Percentiles rank a stretch among this genome's conserved stretches.
phyloP scores from a whole-genome alignment of 2,329 filamentous ascomycete genomes.

The Beauveria caledonica region DNA sequence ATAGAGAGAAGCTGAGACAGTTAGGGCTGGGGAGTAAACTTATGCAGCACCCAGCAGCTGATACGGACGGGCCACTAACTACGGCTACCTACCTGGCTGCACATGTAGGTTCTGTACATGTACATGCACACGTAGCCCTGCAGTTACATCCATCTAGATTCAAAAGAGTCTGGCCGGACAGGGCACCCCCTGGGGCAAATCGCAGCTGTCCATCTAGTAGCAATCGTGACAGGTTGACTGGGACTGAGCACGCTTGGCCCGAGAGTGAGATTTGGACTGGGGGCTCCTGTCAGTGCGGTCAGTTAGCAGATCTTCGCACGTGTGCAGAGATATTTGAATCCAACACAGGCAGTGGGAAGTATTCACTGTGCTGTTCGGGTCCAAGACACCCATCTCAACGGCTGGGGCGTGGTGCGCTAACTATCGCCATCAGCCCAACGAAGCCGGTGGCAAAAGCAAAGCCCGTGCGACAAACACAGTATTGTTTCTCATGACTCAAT shows the following conservation, averaged over 20 bases:
- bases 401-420: no score
- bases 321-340: not conserved
- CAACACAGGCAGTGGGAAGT: not conserved
- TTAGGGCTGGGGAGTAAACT: constrained; percentile 5
- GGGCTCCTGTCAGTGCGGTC: not conserved
- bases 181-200: constrained; percentile 6
- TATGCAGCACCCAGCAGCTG: not conserved
- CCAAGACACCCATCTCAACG: no score
- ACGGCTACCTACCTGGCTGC: not conserved
- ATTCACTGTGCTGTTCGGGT: not conserved
- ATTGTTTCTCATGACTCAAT: no score
- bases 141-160: constrained; percentile 3
- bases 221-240: not conserved
- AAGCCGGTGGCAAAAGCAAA: no score
- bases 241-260: not conserved
- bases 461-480: no score
- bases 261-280: not conserved
- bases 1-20: constrained; percentile 1
- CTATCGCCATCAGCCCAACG: no score
- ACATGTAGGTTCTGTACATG: not conserved
- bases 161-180: not conserved
- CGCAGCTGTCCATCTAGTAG: not conserved
- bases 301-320: not conserved
- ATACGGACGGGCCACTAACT: not conserved
- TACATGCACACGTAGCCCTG: constrained; percentile 5